Evolutionary conservation across 2,329 filamentous ascomycete genomes (phyloP).

Genomic region (Cladosporium austrohemisphaericum): DNA sequence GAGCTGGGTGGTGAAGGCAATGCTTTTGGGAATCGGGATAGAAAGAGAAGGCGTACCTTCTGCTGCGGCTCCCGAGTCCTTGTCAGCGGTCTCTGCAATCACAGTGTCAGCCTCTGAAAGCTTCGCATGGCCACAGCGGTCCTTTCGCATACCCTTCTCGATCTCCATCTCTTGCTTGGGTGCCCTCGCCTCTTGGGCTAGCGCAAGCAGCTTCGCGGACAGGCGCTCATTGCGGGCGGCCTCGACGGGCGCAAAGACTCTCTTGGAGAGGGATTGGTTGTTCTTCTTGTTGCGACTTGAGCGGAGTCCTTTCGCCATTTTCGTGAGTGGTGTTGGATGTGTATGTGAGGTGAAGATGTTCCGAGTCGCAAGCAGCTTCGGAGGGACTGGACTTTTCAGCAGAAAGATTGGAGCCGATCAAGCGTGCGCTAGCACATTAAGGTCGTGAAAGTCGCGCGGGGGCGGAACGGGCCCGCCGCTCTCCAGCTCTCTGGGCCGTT

Average conservation of each 20-base stretch:
- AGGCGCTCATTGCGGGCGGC: slow-evolving; percentile 75
- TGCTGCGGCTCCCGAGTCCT: slow-evolving; percentile 10
- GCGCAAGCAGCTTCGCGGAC: slow-evolving; percentile 77
- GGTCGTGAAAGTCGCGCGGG: too few species aligned
- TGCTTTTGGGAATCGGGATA: slow-evolving; percentile 16
- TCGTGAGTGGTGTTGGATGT: slow-evolving; percentile 27
- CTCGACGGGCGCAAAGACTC: slow-evolving; percentile 81
- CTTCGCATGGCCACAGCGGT: background rate
- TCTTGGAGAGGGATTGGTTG: slow-evolving; percentile 72
- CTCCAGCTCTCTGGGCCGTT: too few species aligned
- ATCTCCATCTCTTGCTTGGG: slow-evolving; percentile 45
- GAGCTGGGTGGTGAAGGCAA: slow-evolving; percentile 14
- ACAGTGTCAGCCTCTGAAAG: background rate
- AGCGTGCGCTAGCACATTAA: too few species aligned
- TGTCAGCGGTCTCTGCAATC: slow-evolving; percentile 1
- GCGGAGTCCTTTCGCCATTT: slow-evolving; percentile 84
- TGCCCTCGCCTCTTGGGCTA: slow-evolving; percentile 73
- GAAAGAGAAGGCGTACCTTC: slow-evolving; percentile 15
- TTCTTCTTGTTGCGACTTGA: slow-evolving; percentile 79
- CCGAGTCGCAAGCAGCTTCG: slow-evolving; percentile 3
- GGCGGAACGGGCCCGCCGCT: too few species aligned
- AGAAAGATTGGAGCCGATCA: too few species aligned
- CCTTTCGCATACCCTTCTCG: slow-evolving; percentile 35
- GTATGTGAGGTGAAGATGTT: background rate
- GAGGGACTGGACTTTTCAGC: too few species aligned